Evolutionary conservation across 192 early-diverging fungal species (phyloP).

Genomic region (Neocallimastix lanati): DNA sequence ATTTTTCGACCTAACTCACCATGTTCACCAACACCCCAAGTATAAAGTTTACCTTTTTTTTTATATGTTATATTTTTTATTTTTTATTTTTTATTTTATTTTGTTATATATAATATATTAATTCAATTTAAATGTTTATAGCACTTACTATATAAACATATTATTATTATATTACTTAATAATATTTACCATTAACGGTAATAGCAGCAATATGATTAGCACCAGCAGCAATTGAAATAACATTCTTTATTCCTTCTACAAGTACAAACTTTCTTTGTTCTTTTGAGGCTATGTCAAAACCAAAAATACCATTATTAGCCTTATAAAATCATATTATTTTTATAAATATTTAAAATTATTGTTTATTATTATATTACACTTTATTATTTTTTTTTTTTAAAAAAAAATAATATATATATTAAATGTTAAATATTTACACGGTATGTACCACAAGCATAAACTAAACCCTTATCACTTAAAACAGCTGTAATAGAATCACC

Average conservation of each 20-base stretch:
- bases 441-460: conserved; percentile 1
- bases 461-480: conserved; percentile 46
- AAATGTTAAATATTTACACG: conserved; percentile 11
- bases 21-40: conserved; percentile 80
- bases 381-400: no score
- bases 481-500: conserved; percentile 72
- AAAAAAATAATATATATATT: no score
- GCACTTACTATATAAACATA: no score
- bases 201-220: conserved; percentile 71
- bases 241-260: conserved; percentile 35
- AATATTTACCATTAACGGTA: conserved; percentile 22
- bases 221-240: conserved; percentile 68
- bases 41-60: conserved; percentile 61
- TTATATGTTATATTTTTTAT: background rate
- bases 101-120: no score
- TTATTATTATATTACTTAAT: no score
- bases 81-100: background rate
- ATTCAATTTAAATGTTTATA: no score
- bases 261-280: conserved; percentile 39
- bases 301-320: conserved; percentile 66
- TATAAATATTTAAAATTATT: no score
- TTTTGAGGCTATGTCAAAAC: conserved; percentile 45
- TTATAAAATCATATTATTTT: conserved; percentile 17
- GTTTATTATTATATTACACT: no score
- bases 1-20: conserved; percentile 73